phyloP scores from a whole-genome alignment of 2,329 filamentous ascomycete genomes.

The Parafenestella ontariensis region DNA sequence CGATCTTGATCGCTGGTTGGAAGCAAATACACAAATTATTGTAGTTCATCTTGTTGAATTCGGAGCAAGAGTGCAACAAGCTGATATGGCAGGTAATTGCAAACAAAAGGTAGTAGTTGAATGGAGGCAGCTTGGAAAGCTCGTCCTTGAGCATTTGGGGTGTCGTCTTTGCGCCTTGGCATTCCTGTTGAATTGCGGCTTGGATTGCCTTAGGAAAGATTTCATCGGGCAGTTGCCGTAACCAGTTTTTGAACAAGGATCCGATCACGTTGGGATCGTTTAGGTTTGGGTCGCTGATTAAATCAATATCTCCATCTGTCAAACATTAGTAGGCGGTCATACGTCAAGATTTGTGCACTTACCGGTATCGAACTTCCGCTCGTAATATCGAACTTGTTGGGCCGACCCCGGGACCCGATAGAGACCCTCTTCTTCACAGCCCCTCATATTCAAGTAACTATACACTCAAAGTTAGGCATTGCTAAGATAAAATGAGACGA shows the following conservation, averaged over 20 bases:
- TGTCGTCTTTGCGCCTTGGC: constrained; percentile 77
- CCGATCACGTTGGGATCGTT: constrained; percentile 97
- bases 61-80: constrained; percentile 85
- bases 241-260: constrained; percentile 95
- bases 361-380: constrained; percentile 88
- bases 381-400: constrained; percentile 91
- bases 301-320: constrained; percentile 82
- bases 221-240: constrained; percentile 92
- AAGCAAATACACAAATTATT: constrained; percentile 96
- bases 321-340: constrained; percentile 13
- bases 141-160: constrained; percentile 89
- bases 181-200: constrained; percentile 79
- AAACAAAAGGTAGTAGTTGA: constrained; percentile 97
- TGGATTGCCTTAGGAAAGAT: constrained; percentile 87
- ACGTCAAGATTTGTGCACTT: constrained; percentile 27
- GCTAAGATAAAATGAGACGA: background rate
- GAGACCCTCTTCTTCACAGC: constrained; percentile 89
- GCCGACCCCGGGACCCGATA: constrained; percentile 93
- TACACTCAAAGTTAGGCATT: constrained; percentile 17
- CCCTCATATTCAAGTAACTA: constrained; percentile 89
- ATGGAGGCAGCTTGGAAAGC: constrained; percentile 90
- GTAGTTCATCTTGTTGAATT: constrained; percentile 99
- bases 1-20: constrained; percentile 95
- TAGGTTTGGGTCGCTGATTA: constrained; percentile 85
- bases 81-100: constrained; percentile 97